Evolutionary conservation across 140 eudicot species (phyloP), one percentile per base, ranked within the genome.

Genomic region (Ambrosia hybrid): DNA sequence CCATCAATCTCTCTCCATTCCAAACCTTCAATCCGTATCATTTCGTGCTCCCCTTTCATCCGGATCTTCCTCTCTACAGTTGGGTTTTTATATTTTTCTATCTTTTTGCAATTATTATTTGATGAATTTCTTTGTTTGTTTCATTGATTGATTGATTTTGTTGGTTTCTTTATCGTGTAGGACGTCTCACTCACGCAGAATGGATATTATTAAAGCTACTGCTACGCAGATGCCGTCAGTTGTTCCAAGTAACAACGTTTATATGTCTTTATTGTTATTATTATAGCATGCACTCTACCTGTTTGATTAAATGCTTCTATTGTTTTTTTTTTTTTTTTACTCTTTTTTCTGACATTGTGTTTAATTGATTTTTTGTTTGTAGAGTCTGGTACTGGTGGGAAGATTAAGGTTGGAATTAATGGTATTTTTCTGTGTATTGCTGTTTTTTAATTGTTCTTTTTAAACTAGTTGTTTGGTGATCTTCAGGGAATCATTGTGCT

Each of bases 371-470:
- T 8, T 57, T 87, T 74, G 33, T 12, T 75, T 70, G 39, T 72
- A 94, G 99, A 80, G 75, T 83, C 90, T 1, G 56, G 78, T 43
- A 79, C 75, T 65, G 62, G 89, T 14, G 95, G 81, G 66, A 94
- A 90, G 84, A 88, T 96, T 39, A 90, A 63, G 79, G 51, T 94
- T 17, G 99, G 99, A 73, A 94, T 94, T 78, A 94, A 94, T 74
- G 99, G 99, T 90, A 88, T 51, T 3, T 46, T 62, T 15, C 52
- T 51, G 8, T 3, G 17, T 5, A 34, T 59, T 5, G 36, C 5
- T 65, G 16, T 78, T 43, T 43, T 43, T 43, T 43, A 43, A 43
- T 43, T 39, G 7, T 39, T 39, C 46, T 39, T 39, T 39, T 39
- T 39, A 39, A 39, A 14, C 1, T 2, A 68, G 12, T 52, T 49